Evolutionary conservation across 805 yeast species (phyloP), one percentile per base, ranked within the genome.

Genomic region (Yamadazyma akitaensis): DNA sequence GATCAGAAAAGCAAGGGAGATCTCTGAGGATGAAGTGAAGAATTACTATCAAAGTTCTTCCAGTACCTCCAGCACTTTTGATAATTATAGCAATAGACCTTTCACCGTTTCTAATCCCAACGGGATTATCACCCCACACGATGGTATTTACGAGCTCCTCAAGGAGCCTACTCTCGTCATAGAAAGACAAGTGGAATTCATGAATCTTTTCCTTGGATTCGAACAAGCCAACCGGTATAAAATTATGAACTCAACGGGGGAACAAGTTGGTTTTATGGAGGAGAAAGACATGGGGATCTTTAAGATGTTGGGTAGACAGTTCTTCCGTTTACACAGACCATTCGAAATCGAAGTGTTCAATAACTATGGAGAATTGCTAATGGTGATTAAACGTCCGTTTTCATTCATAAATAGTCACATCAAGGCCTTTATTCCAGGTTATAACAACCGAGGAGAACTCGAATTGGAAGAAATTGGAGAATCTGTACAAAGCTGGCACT

Each of bases 401-500:
- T 83, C 94, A 32, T 80, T 87, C 58, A 87, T 94, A 53, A 94
- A 94, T 62, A 89, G 97, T 1, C 92, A 85, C 58, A 86, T 94
- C 54, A 85, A 85, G 60, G 81, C 85, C 1, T 70, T 78, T 7
- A 62, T 85, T 40, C 95, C 96, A 0, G 76, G 79, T 1, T 64
- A 65, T 43, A 70, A 63, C 47, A 43, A 48, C 5, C 53, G 66
- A 32, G 69, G 73, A 40, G 58, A 67, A 18, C 54, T 66, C 10
- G 67, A 72, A 47, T 64, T 66, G 34, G 80, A 75, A 40, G 68
- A 67, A 12, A 69, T 94, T 16, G 98, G 98, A 1, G 97, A 92
- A 62, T 79, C 88, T 24, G 81, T 86, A 5, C 99, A 94, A 64
- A 83, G 85, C 53, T 94, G 97, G 97, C 98, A 94, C 68, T 71